phyloP scores from a whole-genome alignment of 352 stramenopile genomes.

The Elongisporangium anandrum region DNA sequence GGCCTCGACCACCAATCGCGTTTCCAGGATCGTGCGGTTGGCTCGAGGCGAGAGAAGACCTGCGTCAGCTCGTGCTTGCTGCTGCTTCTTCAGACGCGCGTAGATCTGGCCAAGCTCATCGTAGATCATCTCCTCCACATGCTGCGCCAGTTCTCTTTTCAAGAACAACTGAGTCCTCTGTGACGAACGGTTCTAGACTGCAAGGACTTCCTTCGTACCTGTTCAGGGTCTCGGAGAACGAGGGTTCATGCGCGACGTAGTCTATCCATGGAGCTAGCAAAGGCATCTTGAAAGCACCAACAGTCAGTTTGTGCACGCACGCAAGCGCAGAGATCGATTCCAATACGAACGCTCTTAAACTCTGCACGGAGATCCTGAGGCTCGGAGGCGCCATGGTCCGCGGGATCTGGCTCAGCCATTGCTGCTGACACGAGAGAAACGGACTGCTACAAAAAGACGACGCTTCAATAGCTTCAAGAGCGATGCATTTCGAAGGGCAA shows the following conservation, averaged over 20 bases:
- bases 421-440: background rate
- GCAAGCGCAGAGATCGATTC: background rate
- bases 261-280: conserved; percentile 1
- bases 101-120: conserved; percentile 37
- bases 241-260: conserved; percentile 1
- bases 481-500: background rate
- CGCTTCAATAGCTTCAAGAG: background rate
- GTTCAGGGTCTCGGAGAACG: conserved; percentile 2
- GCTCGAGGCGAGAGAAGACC: conserved; percentile 41
- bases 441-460: background rate
- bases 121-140: conserved; percentile 34
- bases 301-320: no score
- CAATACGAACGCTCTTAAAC: background rate
- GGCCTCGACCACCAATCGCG: conserved; percentile 53
- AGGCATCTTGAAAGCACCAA: conserved; percentile 1
- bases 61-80: conserved; percentile 30
- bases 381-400: background rate
- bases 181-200: background rate
- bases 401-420: background rate
- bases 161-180: background rate
- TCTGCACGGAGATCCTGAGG: background rate
- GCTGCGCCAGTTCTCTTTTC: conserved; percentile 33
- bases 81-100: conserved; percentile 33
- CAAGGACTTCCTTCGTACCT: background rate
- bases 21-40: conserved; percentile 43